phyloP scores from a whole-genome alignment of 108 stramenopile species.

The Cyclostephanos invisitatus region DNA sequence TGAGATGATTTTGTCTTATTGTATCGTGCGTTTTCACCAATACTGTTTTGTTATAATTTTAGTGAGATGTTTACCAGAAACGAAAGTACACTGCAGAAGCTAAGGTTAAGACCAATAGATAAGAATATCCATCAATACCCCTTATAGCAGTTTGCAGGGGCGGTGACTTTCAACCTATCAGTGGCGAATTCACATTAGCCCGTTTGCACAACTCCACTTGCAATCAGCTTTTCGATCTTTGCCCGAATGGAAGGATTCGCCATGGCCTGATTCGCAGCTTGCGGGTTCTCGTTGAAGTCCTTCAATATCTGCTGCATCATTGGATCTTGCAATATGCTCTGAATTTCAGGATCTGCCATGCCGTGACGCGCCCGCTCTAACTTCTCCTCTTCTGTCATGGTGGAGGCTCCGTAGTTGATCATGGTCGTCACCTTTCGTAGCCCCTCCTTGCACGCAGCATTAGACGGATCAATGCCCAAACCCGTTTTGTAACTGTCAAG shows the following conservation, averaged over 20 bases:
- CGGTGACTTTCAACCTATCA: not conserved
- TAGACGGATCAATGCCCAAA: constrained; percentile 84
- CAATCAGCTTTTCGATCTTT: constrained; percentile 98
- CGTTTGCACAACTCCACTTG: constrained; percentile 95
- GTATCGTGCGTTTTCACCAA: too few relatives aligned
- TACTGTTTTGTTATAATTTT: too few relatives aligned
- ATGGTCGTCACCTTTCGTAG: constrained; percentile 74
- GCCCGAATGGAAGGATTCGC: constrained; percentile 79
- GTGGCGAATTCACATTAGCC: constrained; percentile 14
- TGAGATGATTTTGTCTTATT: too few relatives aligned
- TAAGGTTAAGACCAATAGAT: not conserved
- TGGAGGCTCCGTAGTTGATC: constrained; percentile 78
- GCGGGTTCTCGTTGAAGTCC: constrained; percentile 94
- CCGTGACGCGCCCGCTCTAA: constrained; percentile 94
- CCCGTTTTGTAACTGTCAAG: constrained; percentile 95
- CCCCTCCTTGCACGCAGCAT: constrained; percentile 92
- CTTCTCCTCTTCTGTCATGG: constrained; percentile 90
- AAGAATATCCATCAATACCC: not conserved
- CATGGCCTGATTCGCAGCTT: constrained; percentile 91
- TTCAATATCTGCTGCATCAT: constrained; percentile 92
- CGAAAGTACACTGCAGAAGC: not conserved
- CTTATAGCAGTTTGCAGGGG: not conserved
- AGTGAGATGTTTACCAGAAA: not conserved
- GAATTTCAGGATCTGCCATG: constrained; percentile 99
- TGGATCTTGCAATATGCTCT: constrained; percentile 95